Evolutionary conservation across 306 rosid species (phyloP), one percentile per base, ranked within the genome.

Genomic region (Gillenia trifoliata): DNA sequence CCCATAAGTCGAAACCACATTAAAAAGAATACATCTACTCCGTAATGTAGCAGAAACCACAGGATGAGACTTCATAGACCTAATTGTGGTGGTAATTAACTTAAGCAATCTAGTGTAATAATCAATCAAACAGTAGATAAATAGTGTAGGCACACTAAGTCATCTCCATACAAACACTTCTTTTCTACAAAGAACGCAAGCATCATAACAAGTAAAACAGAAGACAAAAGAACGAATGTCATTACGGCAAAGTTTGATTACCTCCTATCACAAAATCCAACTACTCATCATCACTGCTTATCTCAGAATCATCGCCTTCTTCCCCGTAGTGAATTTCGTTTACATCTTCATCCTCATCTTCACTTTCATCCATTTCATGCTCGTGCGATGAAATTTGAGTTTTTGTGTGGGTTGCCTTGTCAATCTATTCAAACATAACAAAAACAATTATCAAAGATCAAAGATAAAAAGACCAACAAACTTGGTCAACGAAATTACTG

Each of bases 221-320:
- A 60, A 38, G 57, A 41, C 30, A 72, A 56, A 56, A 60, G 34
- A 28, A 23, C 23, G 11, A 28, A 23, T 22, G 11, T 34, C 17
- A 59, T 1, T 15, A 22, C 9, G 75, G 25, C 16, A 55, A 38
- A 40, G 11, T 60, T 43, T 72, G 41, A 29, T 11, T 38, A 72
- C 76, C 76, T 59, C 40, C 63, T 2, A n/a, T 68, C 59, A 17
- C 2, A 38, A 73, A 75, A 38, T 36, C 60, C 34, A 88, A 93
- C 75, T 75, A 80, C 43, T 91, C 91, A 38, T 85, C 86, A 41
- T 91, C 97, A 33, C 89, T 86, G 49, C 96, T 93, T 77, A 91
- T 75, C 69, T 90, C 96, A 68, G 97, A 94, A 74, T 84, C 96
- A 70, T 81, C 81, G 36, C 88, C 90, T 61, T 83, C 92, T 50